phyloP scores from a whole-genome alignment of 2,329 filamentous ascomycete species.

The Aspergillus flavus region DNA sequence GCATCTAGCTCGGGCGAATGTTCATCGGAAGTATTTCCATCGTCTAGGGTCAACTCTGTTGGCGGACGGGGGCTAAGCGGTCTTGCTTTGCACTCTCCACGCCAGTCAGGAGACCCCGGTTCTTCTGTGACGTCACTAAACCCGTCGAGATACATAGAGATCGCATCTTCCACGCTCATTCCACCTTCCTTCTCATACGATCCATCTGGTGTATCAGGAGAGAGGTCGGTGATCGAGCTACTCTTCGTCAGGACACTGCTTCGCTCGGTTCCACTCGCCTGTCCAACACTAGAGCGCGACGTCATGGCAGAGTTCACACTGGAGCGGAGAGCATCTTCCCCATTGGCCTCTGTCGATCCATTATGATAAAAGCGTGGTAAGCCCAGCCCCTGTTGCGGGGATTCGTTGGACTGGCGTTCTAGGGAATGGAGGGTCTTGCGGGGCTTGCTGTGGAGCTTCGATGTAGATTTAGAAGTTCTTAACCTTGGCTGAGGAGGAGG shows the following conservation, averaged over 20 bases:
- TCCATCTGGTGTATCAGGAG: conserved; percentile 65
- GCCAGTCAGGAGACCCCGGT: conserved; percentile 35
- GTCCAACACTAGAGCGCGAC: conserved; percentile 60
- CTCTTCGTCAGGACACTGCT: conserved; percentile 80
- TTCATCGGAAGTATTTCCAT: conserved; percentile 25
- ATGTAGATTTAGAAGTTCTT: conserved; percentile 42
- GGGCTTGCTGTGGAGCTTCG: conserved; percentile 33
- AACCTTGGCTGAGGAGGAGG: conserved; percentile 31
- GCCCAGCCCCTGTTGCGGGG: conserved; percentile 24
- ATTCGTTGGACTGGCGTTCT: conserved; percentile 30
- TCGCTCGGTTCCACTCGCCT: conserved; percentile 70
- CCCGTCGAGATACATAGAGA: conserved; percentile 62
- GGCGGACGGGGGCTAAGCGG: conserved; percentile 32
- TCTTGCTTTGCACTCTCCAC: conserved; percentile 35
- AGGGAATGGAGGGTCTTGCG: conserved; percentile 29
- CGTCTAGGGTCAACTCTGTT: conserved; percentile 30
- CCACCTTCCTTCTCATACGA: conserved; percentile 57
- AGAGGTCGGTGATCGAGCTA: conserved; percentile 70
- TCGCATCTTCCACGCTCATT: conserved; percentile 63
- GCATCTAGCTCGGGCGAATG: conserved; percentile 23
- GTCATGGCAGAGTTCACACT: conserved; percentile 65
- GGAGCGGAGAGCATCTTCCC: conserved; percentile 48
- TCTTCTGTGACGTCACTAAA: conserved; percentile 53
- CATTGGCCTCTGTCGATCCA: conserved; percentile 33
- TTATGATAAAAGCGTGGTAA: conserved; percentile 36